Evolutionary conservation across 257 asterid species (phyloP).

Genomic region (Apocynum venetum): DNA sequence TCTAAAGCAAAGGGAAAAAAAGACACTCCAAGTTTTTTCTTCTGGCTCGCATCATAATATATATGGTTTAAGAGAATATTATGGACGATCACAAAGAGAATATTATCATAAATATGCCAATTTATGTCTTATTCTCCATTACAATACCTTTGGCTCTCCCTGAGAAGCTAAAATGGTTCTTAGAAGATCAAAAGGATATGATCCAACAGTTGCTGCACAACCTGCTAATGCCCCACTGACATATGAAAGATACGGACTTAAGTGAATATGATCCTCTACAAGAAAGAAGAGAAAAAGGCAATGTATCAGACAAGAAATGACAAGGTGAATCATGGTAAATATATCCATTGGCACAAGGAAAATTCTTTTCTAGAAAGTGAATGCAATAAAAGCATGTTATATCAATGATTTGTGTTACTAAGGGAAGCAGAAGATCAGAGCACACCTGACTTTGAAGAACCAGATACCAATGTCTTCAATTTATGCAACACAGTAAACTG

Average conservation of each 20-base stretch:
- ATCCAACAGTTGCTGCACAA: constrained; percentile 93
- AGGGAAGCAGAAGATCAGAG: constrained; percentile 10
- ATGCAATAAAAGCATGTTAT: not conserved
- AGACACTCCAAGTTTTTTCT: not conserved
- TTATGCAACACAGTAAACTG: constrained; percentile 78
- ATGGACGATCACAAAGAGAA: not conserved
- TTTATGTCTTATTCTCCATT: constrained; percentile 1
- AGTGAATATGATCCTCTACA: constrained; percentile 76
- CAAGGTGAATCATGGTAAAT: not conserved
- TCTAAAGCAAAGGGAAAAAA: too few relatives aligned
- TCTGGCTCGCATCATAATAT: not conserved
- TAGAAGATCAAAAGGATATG: constrained; percentile 92
- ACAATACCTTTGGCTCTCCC: constrained; percentile 93
- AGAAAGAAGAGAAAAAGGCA: constrained; percentile 17
- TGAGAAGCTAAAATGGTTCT: constrained; percentile 96
- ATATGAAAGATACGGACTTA: constrained; percentile 80
- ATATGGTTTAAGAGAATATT: not conserved
- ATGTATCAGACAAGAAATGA: constrained; percentile 16
- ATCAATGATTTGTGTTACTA: not conserved
- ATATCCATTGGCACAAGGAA: not conserved
- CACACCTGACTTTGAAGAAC: constrained; percentile 86
- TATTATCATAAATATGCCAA: not conserved
- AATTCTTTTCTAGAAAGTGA: not conserved
- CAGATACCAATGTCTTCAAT: constrained; percentile 75
- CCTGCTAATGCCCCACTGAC: constrained; percentile 92